Base-by-base conservation (phyloP, 805 yeast genomes). In the Cephaloascus fragrans region DNA sequence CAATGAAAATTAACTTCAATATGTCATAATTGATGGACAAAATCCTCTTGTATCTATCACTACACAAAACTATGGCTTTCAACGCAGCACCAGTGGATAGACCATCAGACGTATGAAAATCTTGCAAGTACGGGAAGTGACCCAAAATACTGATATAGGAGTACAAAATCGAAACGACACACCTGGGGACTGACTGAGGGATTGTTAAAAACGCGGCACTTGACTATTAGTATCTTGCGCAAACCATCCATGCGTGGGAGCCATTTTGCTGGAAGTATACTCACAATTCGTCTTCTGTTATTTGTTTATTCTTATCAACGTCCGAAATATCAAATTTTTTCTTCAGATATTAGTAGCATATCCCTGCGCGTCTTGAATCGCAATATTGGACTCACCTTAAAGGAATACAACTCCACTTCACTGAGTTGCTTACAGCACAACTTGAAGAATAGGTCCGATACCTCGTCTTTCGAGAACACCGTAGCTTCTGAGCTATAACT, bases 1-100 rank as follows among this genome's bases (percentile, higher is more conserved):
- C 63, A 4, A 75, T 51, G 46, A 72, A 79, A 2, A 80, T 34
- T 26, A 80, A 48, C 47, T 65, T 64, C 20, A 57, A 19, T 37
- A 67, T 61, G 40, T 75, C 71, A 37, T 58, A 59, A 23, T 61
- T 55, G 3, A 54, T 55, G 3, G 51, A 43, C 36, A 75, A 44
- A 18, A 67, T 34, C 32, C 57, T 53, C 40, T 49, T 47, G 38
- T 62, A 66, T 34, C 75, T 57, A 2, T 73, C 73, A 12, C 57
- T 53, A 44, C 68, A 66, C 4, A 80, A 56, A 0, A 68, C 51
- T 3, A 75, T 40, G 0, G 69, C 64, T 44, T 76, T 70, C 12
- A 69, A 18, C 6, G 26, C 26, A 8, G 19, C 6, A 12, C 8
- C 8, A 9, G 26, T 18, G 23, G 19, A 14, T 12, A 34, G 20